These are phyloP conservation scores for Earliella scabrosa DNA, from an alignment of 1,284 basidiomycete species.

Conservation along the genomic window DNA sequence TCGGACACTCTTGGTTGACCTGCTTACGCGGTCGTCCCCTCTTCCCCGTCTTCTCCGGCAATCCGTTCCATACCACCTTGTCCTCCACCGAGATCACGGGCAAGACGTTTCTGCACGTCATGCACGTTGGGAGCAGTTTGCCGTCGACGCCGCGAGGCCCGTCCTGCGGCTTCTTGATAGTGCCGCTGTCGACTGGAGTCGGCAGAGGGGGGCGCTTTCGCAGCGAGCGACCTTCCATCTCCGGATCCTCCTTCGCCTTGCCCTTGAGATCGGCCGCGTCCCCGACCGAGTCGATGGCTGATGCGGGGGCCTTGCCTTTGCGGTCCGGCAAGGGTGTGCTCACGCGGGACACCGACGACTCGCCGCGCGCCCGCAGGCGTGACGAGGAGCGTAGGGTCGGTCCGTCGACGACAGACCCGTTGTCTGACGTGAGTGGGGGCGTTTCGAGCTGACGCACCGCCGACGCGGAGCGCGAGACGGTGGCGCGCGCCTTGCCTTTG, in stretches of 20 bases:
- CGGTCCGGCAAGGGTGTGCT: constrained; percentile 28
- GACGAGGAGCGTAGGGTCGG: constrained; percentile 33
- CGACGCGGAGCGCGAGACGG: constrained; percentile 26
- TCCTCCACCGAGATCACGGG: constrained; percentile 75
- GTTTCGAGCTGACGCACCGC: constrained; percentile 37
- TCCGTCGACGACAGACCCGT: constrained; percentile 26
- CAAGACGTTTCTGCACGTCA: constrained; percentile 67
- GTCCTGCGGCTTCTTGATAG: constrained; percentile 38
- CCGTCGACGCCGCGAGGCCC: constrained; percentile 35
- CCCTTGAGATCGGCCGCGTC: constrained; percentile 25
- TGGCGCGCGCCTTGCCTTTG: constrained; percentile 12
- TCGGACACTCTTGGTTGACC: constrained; percentile 69
- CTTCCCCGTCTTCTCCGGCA: constrained; percentile 48
- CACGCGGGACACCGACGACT: constrained; percentile 28
- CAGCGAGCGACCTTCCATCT: constrained; percentile 34
- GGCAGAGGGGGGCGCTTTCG: constrained; percentile 27
- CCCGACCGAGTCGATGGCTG: constrained; percentile 28
- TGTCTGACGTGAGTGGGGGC: constrained; percentile 40
- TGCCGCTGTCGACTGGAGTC: constrained; percentile 25
- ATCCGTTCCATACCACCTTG: constrained; percentile 73
- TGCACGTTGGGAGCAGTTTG: constrained; percentile 57
- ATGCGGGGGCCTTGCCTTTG: constrained; percentile 33
- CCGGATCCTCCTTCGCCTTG: constrained; percentile 26
- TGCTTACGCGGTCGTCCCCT: constrained; percentile 50
- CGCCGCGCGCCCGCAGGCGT: constrained; percentile 28